Evolutionary conservation across 2,329 filamentous ascomycete genomes (phyloP), one percentile per base, ranked within the genome.

Genomic region (Metarhizium humberi): DNA sequence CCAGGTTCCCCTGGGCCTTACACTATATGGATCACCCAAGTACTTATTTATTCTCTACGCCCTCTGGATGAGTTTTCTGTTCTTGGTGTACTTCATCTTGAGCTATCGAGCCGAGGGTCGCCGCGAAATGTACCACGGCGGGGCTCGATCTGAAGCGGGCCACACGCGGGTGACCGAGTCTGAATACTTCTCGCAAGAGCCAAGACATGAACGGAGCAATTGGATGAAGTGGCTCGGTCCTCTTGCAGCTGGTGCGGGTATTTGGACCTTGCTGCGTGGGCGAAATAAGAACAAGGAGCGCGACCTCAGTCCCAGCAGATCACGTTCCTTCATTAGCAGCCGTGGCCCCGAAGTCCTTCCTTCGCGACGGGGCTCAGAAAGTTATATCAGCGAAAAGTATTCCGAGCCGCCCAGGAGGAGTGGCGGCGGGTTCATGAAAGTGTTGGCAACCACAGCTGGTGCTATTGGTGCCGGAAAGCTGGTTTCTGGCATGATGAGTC

Each of bases 21-120:
- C 92, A 0, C 77, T 99, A 1, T 99, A 96, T 65, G 94, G 94
- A 6, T 96, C 92, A 34, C 92, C 94, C 5, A 84, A 87, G 64
- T 82, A 80, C 42, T 78, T 92, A 3, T 99, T 97, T 68, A 84
- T 99, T 53, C 75, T 97, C 3, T 99, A 88, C 65, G 80, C 92
- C 0, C 59, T 97, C 0, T 92, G 87, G 77, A 86, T 87, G 68
- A 81, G 83, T 32, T 77, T 88, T 18, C 73, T 96, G 38, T 62
- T 96, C 16, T 64, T 91, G 2, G 60, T 84, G 14, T 96, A 91
- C 70, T 95, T 97, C 63, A 75, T 92, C 55, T 75, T 96, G 38
- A 87, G 86, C 60, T 95, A 88, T 69, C 77, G 82, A 49, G 69
- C 85, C 73, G 70, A 84, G 72, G 71, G 81, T 65, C 62, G 78